Percentiles rank a stretch among this genome's conserved stretches.
These are phyloP conservation scores for Paramecium octaurelia DNA, from an alignment of 73 alveolate genomes.

Conservation along the genomic window DNA sequence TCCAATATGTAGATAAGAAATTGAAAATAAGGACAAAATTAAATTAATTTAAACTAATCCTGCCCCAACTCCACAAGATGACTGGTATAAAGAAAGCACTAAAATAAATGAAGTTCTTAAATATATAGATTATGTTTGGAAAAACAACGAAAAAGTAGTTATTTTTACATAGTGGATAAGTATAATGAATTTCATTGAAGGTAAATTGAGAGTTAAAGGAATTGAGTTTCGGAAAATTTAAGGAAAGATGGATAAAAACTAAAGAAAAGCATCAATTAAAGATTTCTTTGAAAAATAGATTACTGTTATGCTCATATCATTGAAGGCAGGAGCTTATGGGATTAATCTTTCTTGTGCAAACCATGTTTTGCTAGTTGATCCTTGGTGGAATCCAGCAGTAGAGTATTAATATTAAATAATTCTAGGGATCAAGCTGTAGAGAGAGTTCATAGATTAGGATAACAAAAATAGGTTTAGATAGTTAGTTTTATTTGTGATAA, in stretches of 20 bases:
- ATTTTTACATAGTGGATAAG: conserved; percentile 41
- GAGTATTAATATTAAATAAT: background rate
- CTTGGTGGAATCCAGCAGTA: conserved; percentile 64
- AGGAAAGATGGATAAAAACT: conserved; percentile 49
- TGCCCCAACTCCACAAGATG: background rate
- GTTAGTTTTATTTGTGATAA: conserved; percentile 33
- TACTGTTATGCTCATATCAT: conserved; percentile 46
- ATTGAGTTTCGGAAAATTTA: background rate
- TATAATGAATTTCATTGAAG: background rate
- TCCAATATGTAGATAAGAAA: background rate
- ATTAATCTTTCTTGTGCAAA: conserved; percentile 48
- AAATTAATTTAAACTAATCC: background rate
- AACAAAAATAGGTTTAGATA: conserved; percentile 13
- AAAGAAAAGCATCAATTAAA: conserved; percentile 42
- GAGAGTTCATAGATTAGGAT: conserved; percentile 59
- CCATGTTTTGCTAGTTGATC: conserved; percentile 51
- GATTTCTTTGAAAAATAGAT: background rate
- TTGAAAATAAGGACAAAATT: background rate
- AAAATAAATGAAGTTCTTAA: conserved; percentile 35
- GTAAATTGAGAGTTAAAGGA: background rate
- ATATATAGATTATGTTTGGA: conserved; percentile 5
- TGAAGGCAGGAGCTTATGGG: conserved; percentile 62
- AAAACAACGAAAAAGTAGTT: conserved; percentile 29
- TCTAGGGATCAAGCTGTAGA: conserved; percentile 55
- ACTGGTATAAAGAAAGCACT: background rate